These are phyloP conservation scores for Neoboletus magnificus DNA, from an alignment of 768 basidiomycete genomes.

Conservation along the genomic window DNA sequence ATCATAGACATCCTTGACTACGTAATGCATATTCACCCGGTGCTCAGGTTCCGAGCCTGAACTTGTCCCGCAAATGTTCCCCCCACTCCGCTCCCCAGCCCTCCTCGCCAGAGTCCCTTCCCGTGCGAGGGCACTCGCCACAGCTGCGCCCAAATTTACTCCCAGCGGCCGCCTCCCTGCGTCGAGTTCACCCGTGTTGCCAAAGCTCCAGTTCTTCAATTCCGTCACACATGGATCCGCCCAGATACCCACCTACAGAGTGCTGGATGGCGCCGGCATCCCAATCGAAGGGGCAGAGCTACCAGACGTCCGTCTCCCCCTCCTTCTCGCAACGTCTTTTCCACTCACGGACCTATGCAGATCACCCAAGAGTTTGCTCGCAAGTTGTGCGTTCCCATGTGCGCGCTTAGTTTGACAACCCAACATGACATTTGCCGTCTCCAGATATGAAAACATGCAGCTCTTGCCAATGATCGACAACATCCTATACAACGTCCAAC, in stretches of 20 bases:
- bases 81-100: not conserved
- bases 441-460: constrained; percentile 74
- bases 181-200: constrained; percentile 58
- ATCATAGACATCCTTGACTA: not conserved
- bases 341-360: constrained; percentile 34
- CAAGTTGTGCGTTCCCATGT: constrained; percentile 44
- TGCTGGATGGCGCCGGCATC: constrained; percentile 77
- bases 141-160: constrained; percentile 12
- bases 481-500: constrained; percentile 86
- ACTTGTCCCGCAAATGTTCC: constrained; percentile 15
- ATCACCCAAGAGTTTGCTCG: constrained; percentile 66
- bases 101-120: not conserved
- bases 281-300: constrained; percentile 69
- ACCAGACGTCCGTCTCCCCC: constrained; percentile 56
- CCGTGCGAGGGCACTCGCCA: constrained; percentile 15
- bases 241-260: constrained; percentile 81
- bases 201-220: constrained; percentile 77
- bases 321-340: not conserved
- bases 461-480: constrained; percentile 83
- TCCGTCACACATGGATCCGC: constrained; percentile 58
- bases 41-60: constrained; percentile 22
- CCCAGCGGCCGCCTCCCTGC: constrained; percentile 35
- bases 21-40: constrained; percentile 11
- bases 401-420: not conserved
- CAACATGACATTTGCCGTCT: not conserved